A percentile compares a stretch with the other conserved stretches of the same genome.
Evolutionary conservation across 2,329 filamentous ascomycete species (phyloP).

Genomic region (Clarireedia monteithiana): DNA sequence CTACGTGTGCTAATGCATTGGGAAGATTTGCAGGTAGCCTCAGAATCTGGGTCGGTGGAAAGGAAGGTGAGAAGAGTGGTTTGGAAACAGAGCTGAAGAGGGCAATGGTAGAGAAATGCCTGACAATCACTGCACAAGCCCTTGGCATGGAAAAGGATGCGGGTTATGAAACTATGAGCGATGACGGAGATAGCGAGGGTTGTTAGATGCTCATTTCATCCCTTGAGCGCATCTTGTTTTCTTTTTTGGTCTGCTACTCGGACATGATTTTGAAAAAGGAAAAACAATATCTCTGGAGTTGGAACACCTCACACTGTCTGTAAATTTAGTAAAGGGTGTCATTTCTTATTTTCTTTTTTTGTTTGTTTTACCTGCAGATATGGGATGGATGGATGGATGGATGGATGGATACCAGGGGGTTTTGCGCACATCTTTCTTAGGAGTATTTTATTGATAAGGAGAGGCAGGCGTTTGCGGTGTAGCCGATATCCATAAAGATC

Average conservation of each 20-base stretch:
- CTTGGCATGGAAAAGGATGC: constrained; percentile 55
- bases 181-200: constrained; percentile 27
- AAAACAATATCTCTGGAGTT: no score
- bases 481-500: no score
- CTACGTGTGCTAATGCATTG: constrained; percentile 40
- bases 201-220: constrained; percentile 17
- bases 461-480: no score
- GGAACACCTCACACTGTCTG: no score
- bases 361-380: no score
- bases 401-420: background rate
- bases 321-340: no score
- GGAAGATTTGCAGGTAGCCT: constrained; percentile 51
- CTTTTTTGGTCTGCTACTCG: no score
- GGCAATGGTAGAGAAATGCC: constrained; percentile 47
- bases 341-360: no score
- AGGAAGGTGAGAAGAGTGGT: constrained; percentile 42
- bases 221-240: no score
- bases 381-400: background rate
- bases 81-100: constrained; percentile 44
- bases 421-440: background rate
- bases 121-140: constrained; percentile 46
- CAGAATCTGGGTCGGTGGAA: constrained; percentile 52
- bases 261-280: no score
- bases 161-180: constrained; percentile 52
- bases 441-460: no score